Base-by-base conservation (phyloP, 2,329 filamentous ascomycete genomes). In the Aureobasidium leucospermi region DNA sequence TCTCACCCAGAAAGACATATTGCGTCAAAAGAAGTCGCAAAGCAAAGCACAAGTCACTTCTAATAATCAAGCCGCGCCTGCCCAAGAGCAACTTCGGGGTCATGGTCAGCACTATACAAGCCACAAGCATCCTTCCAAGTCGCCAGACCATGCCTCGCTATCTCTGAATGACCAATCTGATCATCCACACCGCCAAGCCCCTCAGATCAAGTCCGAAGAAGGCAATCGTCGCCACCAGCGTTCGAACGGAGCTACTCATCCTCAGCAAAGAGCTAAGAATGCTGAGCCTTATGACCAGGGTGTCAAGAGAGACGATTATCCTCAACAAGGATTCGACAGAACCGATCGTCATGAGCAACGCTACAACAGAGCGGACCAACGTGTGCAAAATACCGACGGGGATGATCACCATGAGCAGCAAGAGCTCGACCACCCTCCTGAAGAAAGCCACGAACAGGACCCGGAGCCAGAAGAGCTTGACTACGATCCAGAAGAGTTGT, bases 401-500 rank as follows among this genome's bases (percentile, higher is more conserved):
- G 11, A 36, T 11, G 2, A 51, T 38, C 32, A 51, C 34, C 16
- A 57, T 8, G 13, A 52, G 13, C 51, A 45, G 9, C 29, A 55
- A 31, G 28, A 31, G 3, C 8, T 5, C 3, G 28, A 32, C 28
- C 38, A 29, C 4, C 7, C 34, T 34, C 23, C 23, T 8, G 36
- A 42, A 11, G 49, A 41, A n/a, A 31, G 11, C 23, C 9, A 59
- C 23, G 46, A 47, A 52, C 15, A 59, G 13, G 23, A 41, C n/a
- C 15, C 32, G 7, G 8, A 41, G 10, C 2, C 31, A 13, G 43
- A 51, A 16, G 41, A 61, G 10, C 65, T 71, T 9, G 71, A 74
- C 61, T 68, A 68, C 58, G 61, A 64, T 10, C 56, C 45, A 8
- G 43, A 61, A 13, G 60, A 66, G 13, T 65, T 74, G 1, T 63